Evolutionary conservation across 2,329 filamentous ascomycete genomes (phyloP).

Genomic region (Colletotrichum musae): DNA sequence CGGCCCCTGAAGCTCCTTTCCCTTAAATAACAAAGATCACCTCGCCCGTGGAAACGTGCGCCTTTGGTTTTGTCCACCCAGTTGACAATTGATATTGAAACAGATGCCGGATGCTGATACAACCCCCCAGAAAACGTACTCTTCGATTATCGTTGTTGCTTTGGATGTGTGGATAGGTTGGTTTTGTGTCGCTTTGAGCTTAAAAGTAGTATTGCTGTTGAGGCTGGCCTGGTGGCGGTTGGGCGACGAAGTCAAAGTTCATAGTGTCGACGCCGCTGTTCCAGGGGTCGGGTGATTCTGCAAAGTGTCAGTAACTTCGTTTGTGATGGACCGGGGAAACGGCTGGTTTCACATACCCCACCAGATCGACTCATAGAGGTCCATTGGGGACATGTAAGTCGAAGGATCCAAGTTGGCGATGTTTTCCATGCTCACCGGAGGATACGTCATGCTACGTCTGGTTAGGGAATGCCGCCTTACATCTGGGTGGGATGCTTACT

Average conservation of each 20-base stretch:
- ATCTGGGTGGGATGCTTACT: not conserved
- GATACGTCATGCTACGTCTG: conserved; percentile 52
- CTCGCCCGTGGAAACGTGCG: too few relatives aligned
- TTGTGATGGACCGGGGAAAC: conserved; percentile 27
- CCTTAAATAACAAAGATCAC: too few relatives aligned
- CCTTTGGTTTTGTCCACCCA: too few relatives aligned
- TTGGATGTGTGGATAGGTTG: not conserved
- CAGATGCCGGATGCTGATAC: too few relatives aligned
- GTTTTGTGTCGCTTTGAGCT: not conserved
- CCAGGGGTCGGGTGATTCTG: conserved; percentile 73
- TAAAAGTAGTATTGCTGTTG: conserved; percentile 71
- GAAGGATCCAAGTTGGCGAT: conserved; percentile 67
- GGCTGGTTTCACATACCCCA: conserved; percentile 66
- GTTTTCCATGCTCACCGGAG: conserved; percentile 58
- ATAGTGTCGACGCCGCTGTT: conserved; percentile 69
- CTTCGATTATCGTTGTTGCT: not conserved
- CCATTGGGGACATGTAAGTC: conserved; percentile 76
- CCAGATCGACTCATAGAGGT: conserved; percentile 78
- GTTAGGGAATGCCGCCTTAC: conserved; percentile 1
- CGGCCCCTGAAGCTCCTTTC: too few relatives aligned
- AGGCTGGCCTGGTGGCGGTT: conserved; percentile 71
- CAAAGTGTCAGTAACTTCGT: conserved; percentile 21
- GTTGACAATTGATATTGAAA: too few relatives aligned
- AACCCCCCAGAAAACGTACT: too few relatives aligned
- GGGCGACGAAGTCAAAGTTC: conserved; percentile 73